These are phyloP conservation scores for Tuber calosporum DNA, from an alignment of 495 filamentous ascomycete species.

Conservation along the genomic window DNA sequence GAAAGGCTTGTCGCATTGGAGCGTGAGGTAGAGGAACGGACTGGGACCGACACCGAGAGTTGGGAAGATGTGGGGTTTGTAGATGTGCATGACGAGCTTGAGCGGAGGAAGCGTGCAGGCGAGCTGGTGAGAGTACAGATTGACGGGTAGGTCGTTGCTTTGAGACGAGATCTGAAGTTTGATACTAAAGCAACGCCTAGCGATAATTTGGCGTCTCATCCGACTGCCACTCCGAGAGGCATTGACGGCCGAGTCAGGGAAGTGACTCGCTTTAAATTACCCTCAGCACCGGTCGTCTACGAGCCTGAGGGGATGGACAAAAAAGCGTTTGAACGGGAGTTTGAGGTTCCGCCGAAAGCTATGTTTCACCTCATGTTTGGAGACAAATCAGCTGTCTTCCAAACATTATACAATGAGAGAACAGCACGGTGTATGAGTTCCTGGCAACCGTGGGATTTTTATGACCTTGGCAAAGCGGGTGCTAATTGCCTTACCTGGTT, in stretches of 20 bases:
- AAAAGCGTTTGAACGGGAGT: slow-evolving; percentile 62
- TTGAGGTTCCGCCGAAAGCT: slow-evolving; percentile 83
- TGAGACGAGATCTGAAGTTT: background rate
- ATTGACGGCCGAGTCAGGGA: slow-evolving; percentile 56
- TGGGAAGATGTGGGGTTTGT: slow-evolving; percentile 73
- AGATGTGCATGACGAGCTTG: slow-evolving; percentile 33
- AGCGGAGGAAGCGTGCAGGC: slow-evolving; percentile 9
- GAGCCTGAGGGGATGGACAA: slow-evolving; percentile 70
- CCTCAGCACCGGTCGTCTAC: slow-evolving; percentile 71
- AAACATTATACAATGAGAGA: slow-evolving; percentile 78
- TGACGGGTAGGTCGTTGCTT: background rate
- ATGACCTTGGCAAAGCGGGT: background rate
- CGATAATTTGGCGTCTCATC: slow-evolving; percentile 47
- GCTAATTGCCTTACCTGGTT: background rate
- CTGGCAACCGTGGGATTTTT: background rate
- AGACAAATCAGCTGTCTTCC: slow-evolving; percentile 89
- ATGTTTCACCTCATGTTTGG: slow-evolving; percentile 94
- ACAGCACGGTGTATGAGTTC: slow-evolving; percentile 59
- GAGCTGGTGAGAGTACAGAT: slow-evolving; percentile 16
- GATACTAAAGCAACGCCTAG: slow-evolving; percentile 22
- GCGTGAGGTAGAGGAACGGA: slow-evolving; percentile 51
- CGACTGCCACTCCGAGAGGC: slow-evolving; percentile 45
- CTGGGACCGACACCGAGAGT: slow-evolving; percentile 72
- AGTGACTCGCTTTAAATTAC: slow-evolving; percentile 72
- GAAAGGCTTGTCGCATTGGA: slow-evolving; percentile 53